Base-by-base conservation (phyloP, 164 flowering plant genomes). In the Chloranthus sessilifolius region DNA sequence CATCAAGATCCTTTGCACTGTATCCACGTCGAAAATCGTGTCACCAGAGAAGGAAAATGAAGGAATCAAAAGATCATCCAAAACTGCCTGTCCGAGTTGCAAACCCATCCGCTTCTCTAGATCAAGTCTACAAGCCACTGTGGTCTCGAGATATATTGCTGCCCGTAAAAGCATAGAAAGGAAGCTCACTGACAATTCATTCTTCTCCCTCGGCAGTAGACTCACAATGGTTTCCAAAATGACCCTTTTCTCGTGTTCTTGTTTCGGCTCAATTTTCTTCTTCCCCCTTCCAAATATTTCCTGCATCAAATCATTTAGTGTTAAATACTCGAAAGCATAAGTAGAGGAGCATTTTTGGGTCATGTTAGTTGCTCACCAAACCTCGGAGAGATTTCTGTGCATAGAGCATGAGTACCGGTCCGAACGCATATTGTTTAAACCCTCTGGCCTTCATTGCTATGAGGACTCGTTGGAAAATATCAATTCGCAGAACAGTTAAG, bases 341-440 rank as follows among this genome's bases (percentile, higher is more conserved):
- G 11, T 17, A 36, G 12, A 33, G 27, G 50, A 43, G 47, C 4
- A 36, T 29, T 5, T 35, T 20, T 19, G 8, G 22, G 53, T 57
- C 16, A n/a, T 53, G 24, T 28, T 37, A 46, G 67, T 61, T 48
- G 62, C 85, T 79, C 73, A 92, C 98, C 95, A 88, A 78, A 56
- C 94, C 88, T 73, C 95, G 77, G 14, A 92, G 91, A 50, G 96
- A 82, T 58, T 88, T 82, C 66, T 86, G 95, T 4, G 95, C 92
- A 53, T 92, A 92, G 3, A 88, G 83, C 95, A 86, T 92, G 0
- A 92, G 86, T 10, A 88, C 57, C 0, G 99, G 92, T 44, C 84
- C 95, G 37, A 92, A 78, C 16, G 91, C 88, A 60, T 66, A 73
- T 38, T 78, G 86, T 44, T 81, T 80, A 50, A 84, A 80, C 21